Evolutionary conservation across 257 asterid genomes (phyloP).

Genomic region (Euphrasia confusa): DNA sequence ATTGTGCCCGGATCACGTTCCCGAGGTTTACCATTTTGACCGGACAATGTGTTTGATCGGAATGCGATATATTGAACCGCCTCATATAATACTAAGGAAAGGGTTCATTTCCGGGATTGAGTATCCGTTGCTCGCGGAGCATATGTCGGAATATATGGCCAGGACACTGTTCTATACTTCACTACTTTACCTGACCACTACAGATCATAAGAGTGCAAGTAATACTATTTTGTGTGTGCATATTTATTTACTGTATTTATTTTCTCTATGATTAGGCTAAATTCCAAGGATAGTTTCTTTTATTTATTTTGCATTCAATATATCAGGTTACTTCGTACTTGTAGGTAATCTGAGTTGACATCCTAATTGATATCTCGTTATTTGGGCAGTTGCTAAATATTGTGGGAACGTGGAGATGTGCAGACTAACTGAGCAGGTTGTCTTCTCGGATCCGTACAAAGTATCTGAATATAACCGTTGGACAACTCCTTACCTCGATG

Average conservation of each 20-base stretch:
- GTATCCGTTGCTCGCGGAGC: slow-evolving; percentile 87
- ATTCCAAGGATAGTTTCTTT: too few species aligned
- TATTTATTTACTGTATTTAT: too few species aligned
- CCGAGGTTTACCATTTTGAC: slow-evolving; percentile 94
- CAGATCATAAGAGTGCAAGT: slow-evolving; percentile 87
- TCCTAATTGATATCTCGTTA: slow-evolving; percentile 23
- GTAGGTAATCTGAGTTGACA: slow-evolving; percentile 5
- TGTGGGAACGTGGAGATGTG: slow-evolving; percentile 92
- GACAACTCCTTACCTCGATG: slow-evolving; percentile 88
- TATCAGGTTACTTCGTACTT: not conserved
- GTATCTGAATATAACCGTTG: slow-evolving; percentile 73
- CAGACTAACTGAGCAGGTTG: slow-evolving; percentile 93
- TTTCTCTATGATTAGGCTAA: too few species aligned
- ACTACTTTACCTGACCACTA: slow-evolving; percentile 78
- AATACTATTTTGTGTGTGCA: slow-evolving; percentile 7
- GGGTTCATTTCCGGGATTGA: slow-evolving; percentile 81
- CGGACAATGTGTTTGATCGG: slow-evolving; percentile 82
- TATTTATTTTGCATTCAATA: too few species aligned
- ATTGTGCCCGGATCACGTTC: slow-evolving; percentile 73
- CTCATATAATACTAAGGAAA: slow-evolving; percentile 86
- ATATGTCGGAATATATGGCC: slow-evolving; percentile 81
- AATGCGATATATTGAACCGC: slow-evolving; percentile 91
- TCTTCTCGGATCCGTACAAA: slow-evolving; percentile 92
- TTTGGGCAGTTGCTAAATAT: slow-evolving; percentile 80
- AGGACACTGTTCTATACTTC: slow-evolving; percentile 82